A percentile compares a stretch with the other conserved stretches of the same genome.
Evolutionary conservation across 2,329 filamentous ascomycete genomes (phyloP).

Genomic region (Pseudogymnoascus destructans): DNA sequence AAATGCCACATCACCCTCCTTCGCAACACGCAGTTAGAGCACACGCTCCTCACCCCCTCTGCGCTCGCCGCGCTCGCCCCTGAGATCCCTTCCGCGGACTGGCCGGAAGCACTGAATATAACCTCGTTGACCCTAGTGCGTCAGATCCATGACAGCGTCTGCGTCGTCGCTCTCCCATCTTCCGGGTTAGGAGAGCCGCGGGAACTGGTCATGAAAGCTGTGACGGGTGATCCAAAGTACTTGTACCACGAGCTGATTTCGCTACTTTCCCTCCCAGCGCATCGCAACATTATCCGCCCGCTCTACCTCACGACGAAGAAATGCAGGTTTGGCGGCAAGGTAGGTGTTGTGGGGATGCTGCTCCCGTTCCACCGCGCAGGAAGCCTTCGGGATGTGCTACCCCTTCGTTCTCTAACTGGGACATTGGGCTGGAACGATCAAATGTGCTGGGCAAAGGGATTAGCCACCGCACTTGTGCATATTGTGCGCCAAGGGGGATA

Average conservation of each 20-base stretch:
- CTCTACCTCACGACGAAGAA: slow-evolving; percentile 42
- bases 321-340: slow-evolving; percentile 42
- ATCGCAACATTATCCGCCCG: slow-evolving; percentile 41
- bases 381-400: slow-evolving; percentile 41
- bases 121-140: slow-evolving; percentile 35
- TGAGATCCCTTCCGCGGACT: slow-evolving; percentile 15
- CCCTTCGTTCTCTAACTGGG: slow-evolving; percentile 24
- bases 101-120: slow-evolving; percentile 32
- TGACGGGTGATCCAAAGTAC: slow-evolving; percentile 44
- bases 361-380: slow-evolving; percentile 41
- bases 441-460: neutral
- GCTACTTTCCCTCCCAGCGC: slow-evolving; percentile 38
- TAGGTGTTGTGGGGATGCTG: slow-evolving; percentile 43
- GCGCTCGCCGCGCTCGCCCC: neutral
- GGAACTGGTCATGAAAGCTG: slow-evolving; percentile 43
- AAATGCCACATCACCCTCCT: neutral
- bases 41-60: neutral
- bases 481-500: neutral
- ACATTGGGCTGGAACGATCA: neutral
- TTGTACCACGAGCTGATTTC: slow-evolving; percentile 48
- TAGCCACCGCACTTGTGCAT: neutral
- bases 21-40: neutral
- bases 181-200: slow-evolving; percentile 23
- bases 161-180: slow-evolving; percentile 30
- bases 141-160: slow-evolving; percentile 47